Evolutionary conservation across 257 asterid species (phyloP).

Genomic region (Fraxinus anomala): DNA sequence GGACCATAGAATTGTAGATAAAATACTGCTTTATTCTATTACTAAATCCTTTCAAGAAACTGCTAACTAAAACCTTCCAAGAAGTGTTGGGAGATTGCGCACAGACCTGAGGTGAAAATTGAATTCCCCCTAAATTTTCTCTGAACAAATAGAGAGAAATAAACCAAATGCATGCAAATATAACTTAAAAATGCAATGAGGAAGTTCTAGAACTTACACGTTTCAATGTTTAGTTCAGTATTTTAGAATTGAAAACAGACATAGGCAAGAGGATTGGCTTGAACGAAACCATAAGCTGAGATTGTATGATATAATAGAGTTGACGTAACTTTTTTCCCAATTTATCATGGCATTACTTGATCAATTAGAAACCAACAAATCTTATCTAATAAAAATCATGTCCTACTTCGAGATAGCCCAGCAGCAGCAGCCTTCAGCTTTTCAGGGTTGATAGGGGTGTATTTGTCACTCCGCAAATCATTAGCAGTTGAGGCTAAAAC

Average conservation of each 20-base stretch:
- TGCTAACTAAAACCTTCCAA: no score
- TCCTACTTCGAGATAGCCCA: conserved; percentile 72
- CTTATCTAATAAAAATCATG: conserved; percentile 8
- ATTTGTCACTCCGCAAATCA: conserved; percentile 65
- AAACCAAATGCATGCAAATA: not conserved
- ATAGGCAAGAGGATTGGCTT: not conserved
- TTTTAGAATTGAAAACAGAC: not conserved
- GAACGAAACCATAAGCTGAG: not conserved
- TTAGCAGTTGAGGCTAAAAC: conserved; percentile 82
- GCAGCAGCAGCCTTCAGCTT: conserved; percentile 81
- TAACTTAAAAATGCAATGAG: not conserved
- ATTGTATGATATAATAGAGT: not conserved
- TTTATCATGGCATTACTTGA: not conserved
- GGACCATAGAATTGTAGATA: not conserved
- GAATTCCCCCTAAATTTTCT: not conserved
- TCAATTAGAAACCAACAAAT: not conserved
- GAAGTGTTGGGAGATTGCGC: no score
- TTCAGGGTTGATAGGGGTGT: conserved; percentile 59
- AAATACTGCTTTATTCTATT: no score
- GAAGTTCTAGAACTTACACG: not conserved
- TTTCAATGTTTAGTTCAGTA: not conserved
- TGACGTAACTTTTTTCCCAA: not conserved
- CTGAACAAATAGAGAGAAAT: not conserved
- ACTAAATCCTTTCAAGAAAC: not conserved
- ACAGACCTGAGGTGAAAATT: no score